These are phyloP conservation scores for Neofusicoccum sp. DNA, from an alignment of 2,329 filamentous ascomycete species.

Conservation along the genomic window DNA sequence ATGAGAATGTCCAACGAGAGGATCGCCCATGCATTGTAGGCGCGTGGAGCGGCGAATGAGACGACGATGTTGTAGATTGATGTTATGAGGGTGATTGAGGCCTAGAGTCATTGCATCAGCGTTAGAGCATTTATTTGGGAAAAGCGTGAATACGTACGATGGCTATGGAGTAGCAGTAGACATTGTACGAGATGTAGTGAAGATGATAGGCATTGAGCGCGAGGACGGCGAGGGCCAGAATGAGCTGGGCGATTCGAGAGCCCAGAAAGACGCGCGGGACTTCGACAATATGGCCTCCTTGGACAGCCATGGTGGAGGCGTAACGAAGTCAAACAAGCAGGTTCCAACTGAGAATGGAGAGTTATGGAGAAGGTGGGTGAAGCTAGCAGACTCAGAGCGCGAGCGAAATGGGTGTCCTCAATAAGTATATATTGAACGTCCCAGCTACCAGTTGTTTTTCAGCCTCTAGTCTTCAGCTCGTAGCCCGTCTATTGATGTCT, in stretches of 20 bases:
- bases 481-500: no score
- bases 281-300: background rate
- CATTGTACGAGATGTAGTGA: background rate
- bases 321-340: no score
- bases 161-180: background rate
- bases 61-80: background rate
- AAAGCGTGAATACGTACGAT: background rate
- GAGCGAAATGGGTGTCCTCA: no score
- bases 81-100: background rate
- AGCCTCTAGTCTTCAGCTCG: no score
- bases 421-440: no score
- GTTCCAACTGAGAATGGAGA: no score
- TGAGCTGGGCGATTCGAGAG: background rate
- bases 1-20: background rate
- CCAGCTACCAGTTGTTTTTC: no score
- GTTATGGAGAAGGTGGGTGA: no score
- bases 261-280: background rate
- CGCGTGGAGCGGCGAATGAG: background rate
- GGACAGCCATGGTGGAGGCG: background rate
- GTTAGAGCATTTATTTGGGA: background rate
- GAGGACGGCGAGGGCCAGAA: background rate
- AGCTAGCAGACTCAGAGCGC: no score
- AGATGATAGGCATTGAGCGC: background rate
- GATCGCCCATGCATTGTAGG: background rate
- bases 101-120: background rate